Base-by-base conservation (phyloP, 768 basidiomycete genomes). In the Amanita exitialis region DNA sequence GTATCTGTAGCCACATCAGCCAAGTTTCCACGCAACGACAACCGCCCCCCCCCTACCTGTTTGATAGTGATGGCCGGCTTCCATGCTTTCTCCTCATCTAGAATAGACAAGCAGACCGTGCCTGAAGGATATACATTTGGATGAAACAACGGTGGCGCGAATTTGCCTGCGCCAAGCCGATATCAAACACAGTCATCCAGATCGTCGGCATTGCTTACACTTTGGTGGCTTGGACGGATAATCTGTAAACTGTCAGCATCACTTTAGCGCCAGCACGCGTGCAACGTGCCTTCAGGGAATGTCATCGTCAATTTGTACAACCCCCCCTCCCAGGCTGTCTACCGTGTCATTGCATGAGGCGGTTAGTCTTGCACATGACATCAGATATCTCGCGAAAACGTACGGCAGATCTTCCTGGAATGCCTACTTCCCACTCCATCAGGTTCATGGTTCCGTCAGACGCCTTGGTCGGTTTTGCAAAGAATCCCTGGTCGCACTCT, bases 101-200 rank as follows among this genome's bases (percentile, higher is more conserved):
- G 70, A 61, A 99, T 99, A 9, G 94, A 97, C 25, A 99, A 74
- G 66, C 95, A 98, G 42, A 98, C 94, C 16, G 96, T 99, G 21
- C 96, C 96, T 27, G 95, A 98, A 0, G 96, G 96, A 63, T 97
- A 99, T 49, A 99, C 94, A 63, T 98, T 98, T 23, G 95, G 94
- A 64, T 99, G 95, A 72, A 97, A 97, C 44, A 98, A 72, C 32
- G 95, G 86, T 2, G 95, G 96, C 1, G 82, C 73, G 69, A 97
- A 98, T 83, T 98, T 98, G 73, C 94, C 94, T 96, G 62, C 44
- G 44, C 25, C 35, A 49, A 37, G 8, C 27, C 16, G 13, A 20
- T 9, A n/a, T 46, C 27, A 46, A 32, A 20, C 30, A 13, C 34
- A 9, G 13, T 46, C 20, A 36, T 18, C 25, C 15, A 8, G 3